Evolutionary conservation across 176 grass and related monocot species (phyloP), one percentile per base, ranked within the genome.

Genomic region (Stipa capillata): DNA sequence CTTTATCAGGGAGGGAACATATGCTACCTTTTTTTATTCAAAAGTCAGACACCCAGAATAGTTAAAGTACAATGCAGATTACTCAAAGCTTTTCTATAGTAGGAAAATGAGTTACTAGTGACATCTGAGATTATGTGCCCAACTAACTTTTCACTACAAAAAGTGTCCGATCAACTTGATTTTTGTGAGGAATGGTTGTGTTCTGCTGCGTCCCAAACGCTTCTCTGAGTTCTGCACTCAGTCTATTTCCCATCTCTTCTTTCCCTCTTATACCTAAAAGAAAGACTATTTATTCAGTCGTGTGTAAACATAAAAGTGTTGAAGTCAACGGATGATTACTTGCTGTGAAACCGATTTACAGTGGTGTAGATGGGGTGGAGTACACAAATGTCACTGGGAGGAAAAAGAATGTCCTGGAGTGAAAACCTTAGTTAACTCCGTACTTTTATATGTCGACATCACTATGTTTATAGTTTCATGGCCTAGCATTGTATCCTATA

Each of bases 41-140:
- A 65, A 79, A 79, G 67, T n/a, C 24, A 79, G n/a, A n/a, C n/a
- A n/a, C n/a, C n/a, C n/a, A n/a, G 68, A 85, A 61, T 39, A 79
- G 7, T 52, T 72, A 27, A 32, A 85, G 48, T 3, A 27, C 10
- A n/a, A 72, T 2, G 6, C 17, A 78, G 24, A 50, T 61, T 82
- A 45, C 40, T 74, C 13, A 2, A 66, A 74, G 21, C 15, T 52
- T 29, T 83, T 69, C 20, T 53, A 74, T 81, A 28, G 6, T 1
- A 67, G 59, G 37, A 36, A 80, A 56, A 14, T 10, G 34, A 76
- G 17, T 75, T 76, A 59, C 18, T 72, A 45, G 40, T 70, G 35
- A 76, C n/a, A 71, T 71, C 35, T 43, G 43, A 77, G 11, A 39
- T 51, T 71, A 71, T 71, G 25, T 43, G 14, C 53, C 32, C 3